A percentile compares a stretch with the other conserved stretches of the same genome.
These are phyloP conservation scores for Suillus fuscotomentosus DNA, from an alignment of 768 basidiomycete species.

Conservation along the genomic window DNA sequence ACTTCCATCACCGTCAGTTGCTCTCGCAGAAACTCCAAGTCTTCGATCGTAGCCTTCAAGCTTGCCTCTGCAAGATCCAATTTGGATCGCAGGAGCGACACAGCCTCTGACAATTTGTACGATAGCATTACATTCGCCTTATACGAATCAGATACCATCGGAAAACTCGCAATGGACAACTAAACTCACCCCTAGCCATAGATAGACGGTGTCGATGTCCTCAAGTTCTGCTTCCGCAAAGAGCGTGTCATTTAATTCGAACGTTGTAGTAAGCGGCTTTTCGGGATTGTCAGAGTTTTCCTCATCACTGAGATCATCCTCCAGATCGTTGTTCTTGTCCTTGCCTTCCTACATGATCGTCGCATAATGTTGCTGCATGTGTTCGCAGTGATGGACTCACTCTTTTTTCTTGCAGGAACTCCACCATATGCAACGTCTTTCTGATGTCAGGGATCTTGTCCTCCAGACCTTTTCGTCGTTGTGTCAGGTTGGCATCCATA, in stretches of 20 bases:
- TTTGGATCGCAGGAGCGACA: conserved; percentile 72
- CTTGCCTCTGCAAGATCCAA: conserved; percentile 66
- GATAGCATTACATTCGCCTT: conserved; percentile 98
- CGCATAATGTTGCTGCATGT: not conserved
- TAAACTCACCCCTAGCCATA: conserved; percentile 90
- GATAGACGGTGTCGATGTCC: conserved; percentile 83
- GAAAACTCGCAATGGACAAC: not conserved
- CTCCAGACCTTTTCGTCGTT: conserved; percentile 75
- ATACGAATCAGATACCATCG: not conserved
- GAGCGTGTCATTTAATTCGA: conserved; percentile 94
- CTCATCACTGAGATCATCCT: conserved; percentile 54
- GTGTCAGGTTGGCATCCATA: conserved; percentile 87
- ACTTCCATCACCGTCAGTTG: conserved; percentile 97
- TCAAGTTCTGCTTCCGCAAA: conserved; percentile 89
- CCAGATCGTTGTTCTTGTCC: conserved; percentile 47
- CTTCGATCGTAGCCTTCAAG: conserved; percentile 72
- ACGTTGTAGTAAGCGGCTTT: conserved; percentile 76
- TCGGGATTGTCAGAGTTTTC: conserved; percentile 32
- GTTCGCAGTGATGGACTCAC: conserved; percentile 38
- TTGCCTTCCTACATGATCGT: conserved; percentile 56
- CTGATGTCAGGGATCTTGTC: conserved; percentile 96
- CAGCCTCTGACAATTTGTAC: conserved; percentile 81
- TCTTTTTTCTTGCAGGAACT: conserved; percentile 69
- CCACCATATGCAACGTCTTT: conserved; percentile 89
- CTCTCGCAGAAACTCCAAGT: conserved; percentile 90